phyloP scores from a whole-genome alignment of 208 protist genomes.

The Wallacemonas sp. region DNA sequence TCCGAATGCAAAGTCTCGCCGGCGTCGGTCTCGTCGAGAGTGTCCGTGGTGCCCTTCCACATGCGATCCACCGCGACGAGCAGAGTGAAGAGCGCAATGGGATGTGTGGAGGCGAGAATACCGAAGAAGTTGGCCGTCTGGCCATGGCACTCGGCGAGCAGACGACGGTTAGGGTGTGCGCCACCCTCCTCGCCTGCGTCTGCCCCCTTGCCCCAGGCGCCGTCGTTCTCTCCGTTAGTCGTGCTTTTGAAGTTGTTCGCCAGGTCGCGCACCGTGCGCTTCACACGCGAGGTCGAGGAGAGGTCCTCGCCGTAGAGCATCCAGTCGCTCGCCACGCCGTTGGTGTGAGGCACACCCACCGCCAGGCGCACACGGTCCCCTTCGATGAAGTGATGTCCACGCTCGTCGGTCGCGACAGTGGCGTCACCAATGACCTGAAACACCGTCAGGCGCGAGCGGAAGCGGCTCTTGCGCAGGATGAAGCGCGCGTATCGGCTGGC shows the following conservation, averaged over 20 bases:
- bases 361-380: slow-evolving; percentile 41
- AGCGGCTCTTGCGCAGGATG: slow-evolving; percentile 43
- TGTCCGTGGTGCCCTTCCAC: slow-evolving; percentile 30
- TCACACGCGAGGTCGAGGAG: slow-evolving; percentile 8
- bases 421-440: slow-evolving; percentile 43
- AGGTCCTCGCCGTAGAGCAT: slow-evolving; percentile 37
- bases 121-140: slow-evolving; percentile 47
- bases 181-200: background rate
- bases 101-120: slow-evolving; percentile 23
- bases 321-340: slow-evolving; percentile 21
- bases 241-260: slow-evolving; percentile 3
- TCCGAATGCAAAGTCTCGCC: background rate
- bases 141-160: slow-evolving; percentile 40
- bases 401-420: slow-evolving; percentile 33
- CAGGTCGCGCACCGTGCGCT: slow-evolving; percentile 1
- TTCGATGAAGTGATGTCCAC: slow-evolving; percentile 33
- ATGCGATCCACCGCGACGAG: slow-evolving; percentile 42
- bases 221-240: background rate
- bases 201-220: background rate
- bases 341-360: slow-evolving; percentile 28
- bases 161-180: background rate
- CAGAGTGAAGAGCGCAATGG: slow-evolving; percentile 47
- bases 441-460: slow-evolving; percentile 46
- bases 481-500: slow-evolving; percentile 43
- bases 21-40: background rate